Evolutionary conservation across 306 rosid species (phyloP).

Genomic region (Begonia peltatifolia): DNA sequence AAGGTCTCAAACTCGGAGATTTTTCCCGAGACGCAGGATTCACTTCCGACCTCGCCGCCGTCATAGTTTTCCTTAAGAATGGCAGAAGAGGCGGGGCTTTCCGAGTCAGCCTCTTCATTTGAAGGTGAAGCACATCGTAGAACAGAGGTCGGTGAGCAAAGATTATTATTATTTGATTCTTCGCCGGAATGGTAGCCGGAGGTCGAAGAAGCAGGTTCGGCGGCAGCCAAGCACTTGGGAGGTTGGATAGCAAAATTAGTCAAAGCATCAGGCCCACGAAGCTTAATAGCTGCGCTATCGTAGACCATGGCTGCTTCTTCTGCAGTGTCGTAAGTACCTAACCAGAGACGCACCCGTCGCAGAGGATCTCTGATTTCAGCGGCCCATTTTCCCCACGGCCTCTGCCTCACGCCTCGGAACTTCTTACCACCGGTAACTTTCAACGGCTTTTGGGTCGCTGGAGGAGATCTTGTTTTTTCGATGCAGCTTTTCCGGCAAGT

Average conservation of each 20-base stretch:
- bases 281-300: conserved; percentile 84
- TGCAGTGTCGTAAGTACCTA: conserved; percentile 85
- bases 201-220: background rate
- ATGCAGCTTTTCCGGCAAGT: conserved; percentile 4
- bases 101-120: conserved; percentile 44
- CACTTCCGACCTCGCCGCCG: conserved; percentile 16
- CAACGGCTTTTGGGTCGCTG: conserved; percentile 7
- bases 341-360: conserved; percentile 80
- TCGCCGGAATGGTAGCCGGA: conserved; percentile 34
- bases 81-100: conserved; percentile 5
- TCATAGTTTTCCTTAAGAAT: background rate
- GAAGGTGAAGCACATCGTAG: conserved; percentile 37
- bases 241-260: conserved; percentile 61
- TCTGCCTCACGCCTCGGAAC: conserved; percentile 83
- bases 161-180: conserved; percentile 26
- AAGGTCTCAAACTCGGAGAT: conserved; percentile 25
- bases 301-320: conserved; percentile 94
- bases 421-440: conserved; percentile 30
- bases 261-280: conserved; percentile 89
- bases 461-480: background rate
- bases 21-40: conserved; percentile 30
- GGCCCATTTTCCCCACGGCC: conserved; percentile 99
- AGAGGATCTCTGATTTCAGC: conserved; percentile 93
- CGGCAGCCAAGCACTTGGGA: conserved; percentile 1
- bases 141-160: conserved; percentile 65